Base-by-base conservation (phyloP, 768 basidiomycete genomes). In the Tricholoma terreum region DNA sequence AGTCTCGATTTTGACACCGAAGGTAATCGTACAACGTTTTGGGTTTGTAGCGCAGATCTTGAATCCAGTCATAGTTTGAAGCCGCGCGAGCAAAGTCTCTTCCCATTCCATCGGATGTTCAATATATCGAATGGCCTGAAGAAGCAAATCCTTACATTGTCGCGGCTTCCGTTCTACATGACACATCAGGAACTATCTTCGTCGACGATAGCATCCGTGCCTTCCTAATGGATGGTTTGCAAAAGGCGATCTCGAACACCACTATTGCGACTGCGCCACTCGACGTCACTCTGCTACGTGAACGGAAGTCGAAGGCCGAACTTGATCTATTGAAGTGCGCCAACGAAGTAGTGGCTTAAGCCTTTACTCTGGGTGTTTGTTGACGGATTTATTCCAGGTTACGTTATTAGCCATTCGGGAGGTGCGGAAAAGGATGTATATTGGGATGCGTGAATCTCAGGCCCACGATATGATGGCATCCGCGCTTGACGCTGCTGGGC, bases 401-500 rank as follows among this genome's bases (percentile, higher is more conserved):
- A 92, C 91, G 0, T 64, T 94, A 4, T 77, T 92, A 14, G 84
- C 89, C 6, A 87, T 93, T 65, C 80, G 89, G 10, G 77, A 79
- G 6, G 85, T 88, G 1, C 80, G 83, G 56, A 74, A 78, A 49
- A 71, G 77, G 42, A 76, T 94, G 71, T 75, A 77, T 57, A 72
- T 90, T 52, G 90, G 92, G 17, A 89, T 94, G 63, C 84, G 75
- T 6, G 90, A 94, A 72, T 91, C 89, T 7, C 75, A 85, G 62
- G 89, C 85, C 11, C 71, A 77, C 11, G 65, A 56, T n/a, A 79
- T 92, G 71, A 75, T 93, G 57, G 68, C 75, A 24, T 67, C 70
- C 30, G 82, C 89, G 1, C 75, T 93, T 38, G 55, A 72, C 11
- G 69, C 74, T 24, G 83, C 83, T 31, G 91, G 91, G 1, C 73